Evolutionary conservation across 2,329 filamentous ascomycete species (phyloP).

Genomic region (Calonectria honghensis): DNA sequence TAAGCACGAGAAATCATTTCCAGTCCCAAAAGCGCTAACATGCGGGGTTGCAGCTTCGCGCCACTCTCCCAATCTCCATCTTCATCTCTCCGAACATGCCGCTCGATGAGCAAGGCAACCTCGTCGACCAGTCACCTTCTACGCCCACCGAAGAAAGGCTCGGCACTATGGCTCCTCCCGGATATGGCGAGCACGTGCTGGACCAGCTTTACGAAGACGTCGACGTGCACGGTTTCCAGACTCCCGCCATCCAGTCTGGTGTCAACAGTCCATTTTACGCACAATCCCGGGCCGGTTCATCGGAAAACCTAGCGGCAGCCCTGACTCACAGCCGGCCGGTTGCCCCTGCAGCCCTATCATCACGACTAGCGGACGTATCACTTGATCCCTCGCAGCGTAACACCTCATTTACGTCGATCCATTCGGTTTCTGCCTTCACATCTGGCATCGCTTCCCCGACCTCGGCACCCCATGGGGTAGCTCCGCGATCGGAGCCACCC

Average conservation of each 20-base stretch:
- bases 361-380: conserved; percentile 81
- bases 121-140: conserved; percentile 77
- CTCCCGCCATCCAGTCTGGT: conserved; percentile 81
- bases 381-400: conserved; percentile 68
- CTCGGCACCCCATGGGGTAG: conserved; percentile 60
- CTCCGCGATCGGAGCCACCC: conserved; percentile 63
- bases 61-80: conserved; percentile 91
- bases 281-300: conserved; percentile 83
- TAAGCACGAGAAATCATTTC: background rate
- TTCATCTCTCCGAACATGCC: conserved; percentile 97
- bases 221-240: conserved; percentile 87
- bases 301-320: conserved; percentile 83
- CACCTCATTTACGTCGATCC: conserved; percentile 67
- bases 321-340: conserved; percentile 58
- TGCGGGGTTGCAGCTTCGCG: conserved; percentile 77
- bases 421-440: conserved; percentile 65
- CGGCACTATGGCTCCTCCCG: conserved; percentile 86
- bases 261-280: conserved; percentile 87
- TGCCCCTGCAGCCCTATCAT: conserved; percentile 75
- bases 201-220: conserved; percentile 94
- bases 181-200: conserved; percentile 92
- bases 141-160: conserved; percentile 69
- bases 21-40: conserved; percentile 35
- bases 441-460: conserved; percentile 68
- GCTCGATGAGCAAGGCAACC: conserved; percentile 89